Conservation (phyloP, 2,329 filamentous ascomycete genomes). For the Helminthosporium solani region DNA sequence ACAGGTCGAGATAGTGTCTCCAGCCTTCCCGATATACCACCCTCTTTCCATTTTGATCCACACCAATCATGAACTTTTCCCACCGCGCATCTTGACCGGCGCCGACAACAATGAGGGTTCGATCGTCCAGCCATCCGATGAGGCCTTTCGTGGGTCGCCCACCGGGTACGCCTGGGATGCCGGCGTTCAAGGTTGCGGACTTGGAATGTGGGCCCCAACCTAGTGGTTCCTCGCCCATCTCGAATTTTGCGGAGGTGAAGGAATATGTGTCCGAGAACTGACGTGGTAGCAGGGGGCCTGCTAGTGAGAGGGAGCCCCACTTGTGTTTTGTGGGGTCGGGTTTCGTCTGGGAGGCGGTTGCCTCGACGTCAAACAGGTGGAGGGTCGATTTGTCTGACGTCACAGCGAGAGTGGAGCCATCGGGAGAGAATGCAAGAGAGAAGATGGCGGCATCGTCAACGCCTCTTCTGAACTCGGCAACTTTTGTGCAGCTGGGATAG, state of each 20-base stretch:
- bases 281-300: conserved; percentile 79
- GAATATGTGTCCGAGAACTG: conserved; percentile 90
- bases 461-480: conserved; percentile 83
- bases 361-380: conserved; percentile 79
- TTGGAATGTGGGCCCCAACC: conserved; percentile 30
- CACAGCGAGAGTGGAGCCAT: conserved; percentile 76
- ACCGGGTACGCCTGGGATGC: conserved; percentile 55
- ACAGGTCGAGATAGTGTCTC: conserved; percentile 68
- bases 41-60: conserved; percentile 66
- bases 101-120: conserved; percentile 72
- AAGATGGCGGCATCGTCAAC: conserved; percentile 86
- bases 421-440: conserved; percentile 83
- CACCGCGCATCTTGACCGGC: conserved; percentile 79
- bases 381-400: conserved; percentile 96
- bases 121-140: conserved; percentile 79
- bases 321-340: conserved; percentile 50
- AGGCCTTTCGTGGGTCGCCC: conserved; percentile 74
- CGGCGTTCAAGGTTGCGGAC: conserved; percentile 44
- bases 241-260: conserved; percentile 76
- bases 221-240: conserved; percentile 71
- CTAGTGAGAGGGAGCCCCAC: conserved; percentile 79
- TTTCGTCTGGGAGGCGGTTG: conserved; percentile 12
- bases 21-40: conserved; percentile 72
- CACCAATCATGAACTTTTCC: conserved; percentile 80
- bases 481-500: conserved; percentile 73